Conservation (phyloP, 83 land plant genomes). For the Larix sibirica region DNA sequence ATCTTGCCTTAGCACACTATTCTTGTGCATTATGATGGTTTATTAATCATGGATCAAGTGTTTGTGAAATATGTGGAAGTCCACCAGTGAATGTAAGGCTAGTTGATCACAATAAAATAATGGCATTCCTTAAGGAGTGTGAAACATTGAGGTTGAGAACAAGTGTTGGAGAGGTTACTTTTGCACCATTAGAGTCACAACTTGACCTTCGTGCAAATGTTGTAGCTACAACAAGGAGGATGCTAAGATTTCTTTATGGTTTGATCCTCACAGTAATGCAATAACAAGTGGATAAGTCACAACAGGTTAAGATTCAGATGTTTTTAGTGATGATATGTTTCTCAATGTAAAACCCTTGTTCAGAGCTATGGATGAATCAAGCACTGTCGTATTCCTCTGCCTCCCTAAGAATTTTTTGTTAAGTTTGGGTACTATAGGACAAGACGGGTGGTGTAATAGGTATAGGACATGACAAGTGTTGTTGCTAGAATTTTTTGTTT, state of each 20-base stretch:
- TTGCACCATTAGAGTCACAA: slow-evolving; percentile 23
- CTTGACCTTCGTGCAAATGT: slow-evolving; percentile 64
- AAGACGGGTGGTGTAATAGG: too few relatives aligned
- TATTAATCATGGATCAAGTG: slow-evolving; percentile 61
- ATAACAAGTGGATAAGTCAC: too few relatives aligned
- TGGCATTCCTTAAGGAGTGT: slow-evolving; percentile 54
- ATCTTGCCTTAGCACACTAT: slow-evolving; percentile 70
- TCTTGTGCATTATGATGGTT: slow-evolving; percentile 80
- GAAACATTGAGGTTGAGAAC: slow-evolving; percentile 58
- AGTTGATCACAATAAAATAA: slow-evolving; percentile 56
- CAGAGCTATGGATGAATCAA: too few relatives aligned
- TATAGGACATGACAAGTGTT: too few relatives aligned
- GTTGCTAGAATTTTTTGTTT: too few relatives aligned
- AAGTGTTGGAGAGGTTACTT: slow-evolving; percentile 42
- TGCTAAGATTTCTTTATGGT: slow-evolving; percentile 71
- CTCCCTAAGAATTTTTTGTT: too few relatives aligned
- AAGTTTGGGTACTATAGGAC: too few relatives aligned
- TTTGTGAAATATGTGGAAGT: slow-evolving; percentile 77
- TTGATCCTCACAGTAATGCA: slow-evolving; percentile 38
- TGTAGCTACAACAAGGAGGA: slow-evolving; percentile 59
- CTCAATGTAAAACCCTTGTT: too few relatives aligned
- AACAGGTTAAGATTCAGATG: too few relatives aligned
- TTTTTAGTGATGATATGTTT: too few relatives aligned
- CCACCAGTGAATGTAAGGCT: slow-evolving; percentile 45
- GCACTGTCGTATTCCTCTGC: too few relatives aligned